Percentiles rank a stretch among this genome's conserved stretches.
Conservation (phyloP, 1,284 basidiomycete genomes). For the Cystobasidium pallidum region DNA sequence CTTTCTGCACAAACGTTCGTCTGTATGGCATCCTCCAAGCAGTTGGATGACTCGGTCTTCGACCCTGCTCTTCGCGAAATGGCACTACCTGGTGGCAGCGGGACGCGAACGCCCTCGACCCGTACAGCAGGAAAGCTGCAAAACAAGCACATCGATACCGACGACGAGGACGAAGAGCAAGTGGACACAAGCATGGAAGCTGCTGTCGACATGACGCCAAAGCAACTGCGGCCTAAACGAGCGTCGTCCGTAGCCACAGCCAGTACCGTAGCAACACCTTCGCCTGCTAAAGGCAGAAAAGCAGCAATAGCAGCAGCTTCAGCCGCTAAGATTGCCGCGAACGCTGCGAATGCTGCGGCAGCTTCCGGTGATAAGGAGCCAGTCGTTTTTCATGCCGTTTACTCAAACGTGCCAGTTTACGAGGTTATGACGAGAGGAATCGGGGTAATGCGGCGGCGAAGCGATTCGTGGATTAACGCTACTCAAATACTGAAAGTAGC, state of each 20-base stretch:
- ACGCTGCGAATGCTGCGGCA: constrained; percentile 17
- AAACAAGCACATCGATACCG: constrained; percentile 10
- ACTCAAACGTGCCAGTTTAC: constrained; percentile 59
- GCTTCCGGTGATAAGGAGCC: neutral
- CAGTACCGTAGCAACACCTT: constrained; percentile 27
- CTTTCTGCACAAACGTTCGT: neutral
- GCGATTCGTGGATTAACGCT: constrained; percentile 90
- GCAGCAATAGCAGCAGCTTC: constrained; percentile 14
- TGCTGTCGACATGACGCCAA: constrained; percentile 10
- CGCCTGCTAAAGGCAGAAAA: constrained; percentile 26
- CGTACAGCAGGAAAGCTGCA: constrained; percentile 3
- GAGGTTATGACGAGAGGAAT: constrained; percentile 83
- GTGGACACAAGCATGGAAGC: constrained; percentile 14
- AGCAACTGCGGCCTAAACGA: constrained; percentile 13
- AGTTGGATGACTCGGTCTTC: constrained; percentile 17
- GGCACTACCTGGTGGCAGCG: constrained; percentile 11
- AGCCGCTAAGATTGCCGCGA: neutral
- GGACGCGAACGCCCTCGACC: constrained; percentile 15
- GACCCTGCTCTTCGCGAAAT: constrained; percentile 25
- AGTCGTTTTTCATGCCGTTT: constrained; percentile 51
- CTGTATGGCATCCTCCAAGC: constrained; percentile 2
- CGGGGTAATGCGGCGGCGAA: constrained; percentile 94
- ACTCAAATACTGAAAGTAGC: constrained; percentile 99
- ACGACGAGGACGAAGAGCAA: constrained; percentile 11
- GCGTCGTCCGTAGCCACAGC: constrained; percentile 16